Evolutionary conservation across 148 eudicot species (phyloP).

Genomic region (Hydrangea macrophylla): DNA sequence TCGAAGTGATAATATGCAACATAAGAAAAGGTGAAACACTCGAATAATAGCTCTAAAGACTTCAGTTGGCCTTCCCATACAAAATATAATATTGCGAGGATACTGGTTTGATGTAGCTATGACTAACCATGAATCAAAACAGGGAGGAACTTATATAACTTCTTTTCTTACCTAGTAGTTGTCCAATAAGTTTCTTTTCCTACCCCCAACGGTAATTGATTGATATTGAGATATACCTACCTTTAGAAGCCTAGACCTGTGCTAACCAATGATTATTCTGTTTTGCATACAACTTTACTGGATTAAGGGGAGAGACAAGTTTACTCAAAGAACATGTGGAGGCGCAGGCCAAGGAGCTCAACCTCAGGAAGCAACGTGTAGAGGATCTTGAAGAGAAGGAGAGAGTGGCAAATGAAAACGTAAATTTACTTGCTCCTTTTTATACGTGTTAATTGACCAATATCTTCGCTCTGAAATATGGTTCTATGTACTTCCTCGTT

Average conservation of each 20-base stretch:
- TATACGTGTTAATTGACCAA: too few relatives aligned
- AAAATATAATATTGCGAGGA: neutral
- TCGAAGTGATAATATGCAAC: too few relatives aligned
- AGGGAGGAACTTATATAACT: neutral
- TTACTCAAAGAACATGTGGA: constrained; percentile 75
- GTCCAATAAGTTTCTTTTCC: neutral
- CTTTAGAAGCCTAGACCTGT: neutral
- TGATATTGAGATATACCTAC: neutral
- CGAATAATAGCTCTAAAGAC: neutral
- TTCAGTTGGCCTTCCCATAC: neutral
- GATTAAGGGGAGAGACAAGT: constrained; percentile 87
- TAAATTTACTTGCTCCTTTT: too few relatives aligned
- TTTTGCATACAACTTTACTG: constrained; percentile 35
- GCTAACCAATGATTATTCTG: constrained; percentile 11
- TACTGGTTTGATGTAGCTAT: too few relatives aligned
- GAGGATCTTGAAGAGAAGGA: constrained; percentile 97
- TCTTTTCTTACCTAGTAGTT: neutral
- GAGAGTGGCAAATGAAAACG: constrained; percentile 89
- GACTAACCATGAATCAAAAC: too few relatives aligned
- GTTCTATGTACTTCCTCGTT: neutral
- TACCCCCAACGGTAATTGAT: too few relatives aligned
- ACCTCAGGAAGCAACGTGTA: constrained; percentile 56
- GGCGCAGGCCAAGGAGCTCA: constrained; percentile 73
- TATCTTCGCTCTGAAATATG: neutral
- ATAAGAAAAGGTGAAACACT: too few relatives aligned